Base-by-base conservation (phyloP, 2,329 filamentous ascomycete genomes). In the Epichloe elymi region DNA sequence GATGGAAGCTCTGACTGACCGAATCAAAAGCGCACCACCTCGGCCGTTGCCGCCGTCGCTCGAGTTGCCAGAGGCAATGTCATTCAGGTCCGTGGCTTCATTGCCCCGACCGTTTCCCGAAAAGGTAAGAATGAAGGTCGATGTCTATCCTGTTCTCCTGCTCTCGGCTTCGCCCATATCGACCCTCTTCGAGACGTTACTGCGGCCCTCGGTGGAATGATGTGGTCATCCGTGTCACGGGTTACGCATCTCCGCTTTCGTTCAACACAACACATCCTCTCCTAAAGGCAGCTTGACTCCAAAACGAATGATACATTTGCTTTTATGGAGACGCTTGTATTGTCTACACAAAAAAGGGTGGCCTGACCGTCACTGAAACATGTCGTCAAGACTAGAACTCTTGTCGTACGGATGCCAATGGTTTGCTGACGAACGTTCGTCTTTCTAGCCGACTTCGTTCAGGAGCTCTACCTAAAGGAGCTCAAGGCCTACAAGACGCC, bases 401-500 rank as follows among this genome's bases (percentile, higher is more conserved):
- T 30, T 30, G 30, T 30, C 30, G 10, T 30, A 11, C 11, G 8
- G 8, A 30, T 30, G 30, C 8, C 8, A 10, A 30, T 30, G 10
- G 5, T 30, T n/a, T 46, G 19, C 43, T 52, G 37, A 48, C 23
- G 5, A 33, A 5, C 5, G 3, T 12, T 14, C 15, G 19, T 33
- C 11, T 33, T 46, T 50, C 26, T 67, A 97, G 93, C 88, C 82
- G 93, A 98, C 72, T 82, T 95, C 65, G 88, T 98, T 63, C 93
- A 97, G 74, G 91, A 97, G 69, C 81, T 98, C 67, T 98, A 98
- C 79, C 83, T 98, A 62, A 86, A 85, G 71, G 90, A 97, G 74
- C 83, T 98, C 67, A 93, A 91, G 75, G 81, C 82, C 72, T 97
- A 95, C 85, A 97, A 97, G 81, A 75, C 83, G 57, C 76, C 86